These are phyloP conservation scores for Reutealis trisperma DNA, from an alignment of 345 rosid genomes.

Conservation along the genomic window DNA sequence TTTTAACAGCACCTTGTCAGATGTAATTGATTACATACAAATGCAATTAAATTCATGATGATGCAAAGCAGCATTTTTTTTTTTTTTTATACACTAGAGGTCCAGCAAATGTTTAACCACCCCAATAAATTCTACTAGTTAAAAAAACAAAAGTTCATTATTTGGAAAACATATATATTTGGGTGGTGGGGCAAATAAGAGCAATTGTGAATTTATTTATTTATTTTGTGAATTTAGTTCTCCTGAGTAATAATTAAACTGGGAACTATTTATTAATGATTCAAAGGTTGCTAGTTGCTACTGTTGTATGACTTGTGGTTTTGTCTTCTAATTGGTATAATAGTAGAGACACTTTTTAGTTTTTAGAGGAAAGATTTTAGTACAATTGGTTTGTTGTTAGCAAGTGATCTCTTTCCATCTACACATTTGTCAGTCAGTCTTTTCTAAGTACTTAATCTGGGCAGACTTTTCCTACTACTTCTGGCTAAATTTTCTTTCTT, in stretches of 20 bases:
- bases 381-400: neutral
- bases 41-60: neutral
- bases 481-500: neutral
- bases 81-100: too few species aligned
- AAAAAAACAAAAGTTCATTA: too few species aligned
- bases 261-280: conserved; percentile 4
- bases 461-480: neutral
- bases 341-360: neutral
- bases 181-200: too few species aligned
- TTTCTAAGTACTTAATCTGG: neutral
- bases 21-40: neutral
- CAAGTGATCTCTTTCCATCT: neutral
- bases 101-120: too few species aligned
- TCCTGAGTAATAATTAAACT: too few species aligned
- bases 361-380: neutral
- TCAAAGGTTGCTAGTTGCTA: neutral
- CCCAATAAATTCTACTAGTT: too few species aligned
- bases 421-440: neutral
- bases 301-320: neutral
- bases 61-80: neutral
- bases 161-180: too few species aligned
- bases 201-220: too few species aligned
- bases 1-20: too few species aligned
- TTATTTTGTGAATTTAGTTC: too few species aligned
- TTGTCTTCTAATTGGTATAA: conserved; percentile 1